A percentile compares a stretch with the other conserved stretches of the same genome.
Conservation (phyloP, 257 asterid genomes). For the Fraxinus anomala region DNA sequence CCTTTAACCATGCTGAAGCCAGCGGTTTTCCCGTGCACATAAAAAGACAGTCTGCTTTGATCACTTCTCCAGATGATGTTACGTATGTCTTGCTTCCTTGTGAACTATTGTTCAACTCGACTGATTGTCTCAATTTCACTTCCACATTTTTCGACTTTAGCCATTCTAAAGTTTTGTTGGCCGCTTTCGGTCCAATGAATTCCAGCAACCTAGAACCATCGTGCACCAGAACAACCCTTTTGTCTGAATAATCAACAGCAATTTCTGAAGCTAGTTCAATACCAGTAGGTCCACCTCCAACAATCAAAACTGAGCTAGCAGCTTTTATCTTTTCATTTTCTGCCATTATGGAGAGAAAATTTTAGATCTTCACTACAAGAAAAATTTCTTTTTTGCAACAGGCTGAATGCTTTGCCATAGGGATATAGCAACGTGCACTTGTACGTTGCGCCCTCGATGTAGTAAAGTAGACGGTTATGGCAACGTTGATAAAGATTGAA, state of each 20-base stretch:
- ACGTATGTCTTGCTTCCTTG: conserved; percentile 44
- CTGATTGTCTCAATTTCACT: conserved; percentile 60
- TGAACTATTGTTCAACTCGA: conserved; percentile 45
- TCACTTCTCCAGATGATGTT: conserved; percentile 67
- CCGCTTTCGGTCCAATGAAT: conserved; percentile 78
- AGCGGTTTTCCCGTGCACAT: conserved; percentile 75
- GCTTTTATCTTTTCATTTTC: conserved; percentile 63
- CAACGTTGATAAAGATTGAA: too few relatives aligned
- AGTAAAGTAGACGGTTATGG: too few relatives aligned
- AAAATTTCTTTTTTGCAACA: too few relatives aligned
- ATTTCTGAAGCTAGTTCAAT: conserved; percentile 94
- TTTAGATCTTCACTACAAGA: neutral
- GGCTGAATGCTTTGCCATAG: too few relatives aligned
- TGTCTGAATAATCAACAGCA: conserved; percentile 66
- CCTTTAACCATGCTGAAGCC: conserved; percentile 68
- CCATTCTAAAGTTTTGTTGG: conserved; percentile 70
- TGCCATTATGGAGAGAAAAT: conserved; percentile 24
- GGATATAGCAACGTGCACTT: too few relatives aligned
- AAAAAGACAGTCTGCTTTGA: conserved; percentile 58
- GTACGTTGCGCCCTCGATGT: too few relatives aligned
- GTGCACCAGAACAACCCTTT: conserved; percentile 64
- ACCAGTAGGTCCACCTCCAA: conserved; percentile 83
- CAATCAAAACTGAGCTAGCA: conserved; percentile 57
- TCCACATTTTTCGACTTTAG: conserved; percentile 61
- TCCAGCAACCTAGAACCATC: conserved; percentile 72